Evolutionary conservation across 2,329 filamentous ascomycete species (phyloP).

Genomic region (Hirsutella rhossiliensis): DNA sequence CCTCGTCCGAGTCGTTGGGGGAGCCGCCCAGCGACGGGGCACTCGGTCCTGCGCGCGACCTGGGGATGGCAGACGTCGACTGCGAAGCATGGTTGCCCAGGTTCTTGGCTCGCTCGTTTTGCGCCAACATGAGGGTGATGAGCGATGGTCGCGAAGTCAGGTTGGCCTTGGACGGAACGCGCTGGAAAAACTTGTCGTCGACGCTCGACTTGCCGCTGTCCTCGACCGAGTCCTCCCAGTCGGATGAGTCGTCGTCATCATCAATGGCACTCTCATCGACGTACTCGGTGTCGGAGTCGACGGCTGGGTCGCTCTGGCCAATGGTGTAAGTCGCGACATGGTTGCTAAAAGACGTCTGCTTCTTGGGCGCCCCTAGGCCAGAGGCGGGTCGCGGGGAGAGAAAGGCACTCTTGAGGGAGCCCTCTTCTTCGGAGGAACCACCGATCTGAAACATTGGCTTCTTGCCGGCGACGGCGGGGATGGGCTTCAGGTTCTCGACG

Average conservation of each 20-base stretch:
- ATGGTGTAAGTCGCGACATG: conserved; percentile 59
- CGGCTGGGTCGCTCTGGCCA: conserved; percentile 28
- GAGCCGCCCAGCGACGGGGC: conserved; percentile 33
- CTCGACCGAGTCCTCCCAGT: conserved; percentile 57
- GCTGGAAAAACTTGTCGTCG: conserved; percentile 76
- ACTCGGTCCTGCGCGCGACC: conserved; percentile 40
- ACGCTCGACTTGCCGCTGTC: conserved; percentile 76
- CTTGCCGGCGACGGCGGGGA: conserved; percentile 15
- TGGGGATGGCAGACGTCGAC: conserved; percentile 56
- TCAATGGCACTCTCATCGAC: conserved; percentile 77
- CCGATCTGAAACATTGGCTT: conserved; percentile 39
- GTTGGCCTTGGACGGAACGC: conserved; percentile 79
- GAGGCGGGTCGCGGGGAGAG: conserved; percentile 30
- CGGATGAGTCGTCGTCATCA: conserved; percentile 51
- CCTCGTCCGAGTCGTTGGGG: conserved; percentile 48
- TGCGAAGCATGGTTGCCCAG: conserved; percentile 58
- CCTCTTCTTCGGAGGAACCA: conserved; percentile 62
- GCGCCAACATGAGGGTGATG: conserved; percentile 75
- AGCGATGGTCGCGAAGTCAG: conserved; percentile 78
- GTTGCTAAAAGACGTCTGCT: conserved; percentile 72
- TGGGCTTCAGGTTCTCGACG: conserved; percentile 28
- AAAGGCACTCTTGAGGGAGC: conserved; percentile 51
- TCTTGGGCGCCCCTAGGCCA: conserved; percentile 32
- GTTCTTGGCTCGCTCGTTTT: conserved; percentile 59
- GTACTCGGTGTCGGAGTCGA: conserved; percentile 37